Evolutionary conservation across 805 yeast genomes (phyloP).

Genomic region (Candida krabiensis): DNA sequence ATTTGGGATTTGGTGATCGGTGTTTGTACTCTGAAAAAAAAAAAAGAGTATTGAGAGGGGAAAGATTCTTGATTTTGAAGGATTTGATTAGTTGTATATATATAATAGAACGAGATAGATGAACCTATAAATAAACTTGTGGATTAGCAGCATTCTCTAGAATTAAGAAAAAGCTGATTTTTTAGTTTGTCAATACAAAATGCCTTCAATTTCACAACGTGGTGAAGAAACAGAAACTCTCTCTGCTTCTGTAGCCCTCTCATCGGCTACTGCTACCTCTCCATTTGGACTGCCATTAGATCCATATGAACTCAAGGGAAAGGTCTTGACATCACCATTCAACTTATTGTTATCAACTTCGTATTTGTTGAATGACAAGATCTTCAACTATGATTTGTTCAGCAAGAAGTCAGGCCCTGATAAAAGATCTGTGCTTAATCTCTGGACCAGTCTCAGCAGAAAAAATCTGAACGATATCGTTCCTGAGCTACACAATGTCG

Average conservation of each 20-base stretch:
- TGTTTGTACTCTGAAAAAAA: not conserved
- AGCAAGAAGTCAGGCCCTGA: slow-evolving; percentile 34
- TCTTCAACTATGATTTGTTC: slow-evolving; percentile 70
- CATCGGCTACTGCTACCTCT: slow-evolving; percentile 40
- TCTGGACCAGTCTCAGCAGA: slow-evolving; percentile 58
- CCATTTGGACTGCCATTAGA: slow-evolving; percentile 68
- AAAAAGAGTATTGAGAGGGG: too few relatives aligned
- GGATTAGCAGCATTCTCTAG: too few relatives aligned
- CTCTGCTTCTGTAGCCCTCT: slow-evolving; percentile 28
- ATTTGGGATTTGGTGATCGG: not conserved
- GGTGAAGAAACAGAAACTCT: slow-evolving; percentile 23
- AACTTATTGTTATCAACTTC: slow-evolving; percentile 55
- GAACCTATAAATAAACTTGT: too few relatives aligned
- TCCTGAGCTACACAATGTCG: slow-evolving; percentile 61
- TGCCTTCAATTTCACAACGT: slow-evolving; percentile 29
- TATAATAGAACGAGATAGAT: too few relatives aligned
- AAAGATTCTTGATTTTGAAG: too few relatives aligned
- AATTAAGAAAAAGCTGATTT: too few relatives aligned
- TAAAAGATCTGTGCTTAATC: slow-evolving; percentile 58
- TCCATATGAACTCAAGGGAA: slow-evolving; percentile 48
- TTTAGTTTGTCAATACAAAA: slow-evolving; percentile 10
- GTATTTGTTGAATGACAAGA: slow-evolving; percentile 48
- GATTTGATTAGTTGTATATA: too few relatives aligned
- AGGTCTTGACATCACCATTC: slow-evolving; percentile 53
- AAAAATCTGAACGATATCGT: slow-evolving; percentile 54